Evolutionary conservation across 495 filamentous ascomycete genomes (phyloP), one percentile per base, ranked within the genome.

Genomic region (Trichoderma asperelloides): DNA sequence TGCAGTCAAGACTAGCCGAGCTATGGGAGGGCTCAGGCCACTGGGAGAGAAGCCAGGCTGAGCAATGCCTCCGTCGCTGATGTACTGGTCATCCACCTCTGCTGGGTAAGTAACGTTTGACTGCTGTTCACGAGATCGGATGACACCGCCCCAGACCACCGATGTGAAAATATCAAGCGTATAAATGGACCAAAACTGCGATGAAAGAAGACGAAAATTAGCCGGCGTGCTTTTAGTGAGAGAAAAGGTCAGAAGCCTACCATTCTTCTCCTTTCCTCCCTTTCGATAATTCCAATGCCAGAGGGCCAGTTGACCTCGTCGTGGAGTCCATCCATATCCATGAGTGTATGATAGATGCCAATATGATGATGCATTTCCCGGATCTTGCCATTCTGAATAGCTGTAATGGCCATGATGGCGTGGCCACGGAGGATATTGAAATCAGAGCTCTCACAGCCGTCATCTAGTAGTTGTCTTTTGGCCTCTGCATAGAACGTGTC

Each of bases 101-200:
- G 68, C 74, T 5, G 81, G 81, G 67, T 82, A 83, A 13, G 68
- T 65, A 1, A 84, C 81, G 0, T 77, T 67, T 18, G 76, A 78
- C 51, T 80, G 77, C 15, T 75, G 73, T 67, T 82, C 81, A 28
- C 77, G 78, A 45, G 75, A 78, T 69, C 78, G 74, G 64, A 83
- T 76, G 18, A 80, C 70, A n/a, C 76, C 73, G 39, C 77, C 76
- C 78, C 78, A 84, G 27, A 84, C 79, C 49, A 82, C 76, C 9
- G 77, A 77, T 7, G 78, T 76, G 71, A 79, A 83, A 47, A 85
- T 75, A 63, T 85, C 82, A 4, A 85, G 67, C 6, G 78, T 79
- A 68, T 85, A 85, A 40, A 81, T 82, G 33, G 82, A 81, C 83
- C 83, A 85, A 67, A 83, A 83, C 77, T 82, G 39, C 27, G 9